Base-by-base conservation (phyloP, 768 basidiomycete genomes). In the Chalciporus pseudorubinellus region DNA sequence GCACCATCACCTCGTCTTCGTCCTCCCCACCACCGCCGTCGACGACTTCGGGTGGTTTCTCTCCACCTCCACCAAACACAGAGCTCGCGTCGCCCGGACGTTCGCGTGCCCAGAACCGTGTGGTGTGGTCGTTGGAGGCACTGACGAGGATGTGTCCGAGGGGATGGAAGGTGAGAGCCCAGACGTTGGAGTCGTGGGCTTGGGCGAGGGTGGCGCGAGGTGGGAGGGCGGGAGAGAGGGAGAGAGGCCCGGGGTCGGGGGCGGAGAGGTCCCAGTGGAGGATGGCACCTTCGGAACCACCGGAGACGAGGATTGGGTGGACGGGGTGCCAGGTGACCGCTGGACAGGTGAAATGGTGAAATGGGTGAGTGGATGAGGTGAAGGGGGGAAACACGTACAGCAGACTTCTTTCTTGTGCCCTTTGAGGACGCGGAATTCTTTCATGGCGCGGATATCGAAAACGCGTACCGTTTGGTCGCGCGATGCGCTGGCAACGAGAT, bases 321-420 rank as follows among this genome's bases (percentile, higher is more conserved):
- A 91, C 75, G 2, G 97, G 97, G 59, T 99, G 97, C 97, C 97
- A 99, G 19, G 94, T 79, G 44, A 98, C 77, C 16, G 94, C 92
- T 95, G 62, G 4, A 24, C 6, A 12, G 6, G 2, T 26, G 1
- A 26, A 6, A 14, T n/a, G 28, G 6, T n/a, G 19, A 29, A 36
- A 31, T 24, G 20, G 20, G 10, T 44, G 46, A 44, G 39, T 29
- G 28, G 14, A 19, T 26, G 20, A 19, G 24, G 11, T n/a, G 12
- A n/a, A 22, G 42, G 21, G 50, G 18, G 22, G 44, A 46, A 8
- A 18, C 39, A 77, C 92, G 54, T 74, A 95, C 92, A 94, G 74
- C 93, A 95, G 36, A 97, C 93, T 80, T 98, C 97, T 64, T 98
- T 95, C 66, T 93, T 94, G 78, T 99, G 97, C 1, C 97, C 97